These are phyloP conservation scores for Mycena epipterygia DNA, from an alignment of 768 basidiomycete genomes.

Conservation along the genomic window DNA sequence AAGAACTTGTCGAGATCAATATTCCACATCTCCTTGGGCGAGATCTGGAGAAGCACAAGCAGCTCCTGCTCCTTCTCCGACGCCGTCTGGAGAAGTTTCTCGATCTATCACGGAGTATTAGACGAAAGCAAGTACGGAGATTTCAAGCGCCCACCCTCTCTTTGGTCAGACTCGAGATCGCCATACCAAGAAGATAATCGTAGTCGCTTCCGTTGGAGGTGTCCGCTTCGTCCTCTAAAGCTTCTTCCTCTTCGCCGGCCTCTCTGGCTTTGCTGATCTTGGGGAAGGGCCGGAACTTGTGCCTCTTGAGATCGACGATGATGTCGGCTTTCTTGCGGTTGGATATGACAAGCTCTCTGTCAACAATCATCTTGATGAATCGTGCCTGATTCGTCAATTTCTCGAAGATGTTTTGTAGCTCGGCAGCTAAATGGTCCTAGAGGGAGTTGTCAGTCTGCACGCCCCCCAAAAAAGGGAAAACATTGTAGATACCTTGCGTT, in stretches of 20 bases:
- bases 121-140: background rate
- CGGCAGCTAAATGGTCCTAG: constrained; percentile 88
- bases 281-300: constrained; percentile 93
- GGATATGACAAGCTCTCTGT: constrained; percentile 83
- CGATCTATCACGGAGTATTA: constrained; percentile 67
- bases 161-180: constrained; percentile 94
- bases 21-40: constrained; percentile 91
- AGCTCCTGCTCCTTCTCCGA: constrained; percentile 88
- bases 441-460: constrained; percentile 21
- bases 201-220: constrained; percentile 72
- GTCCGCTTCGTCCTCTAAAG: constrained; percentile 66
- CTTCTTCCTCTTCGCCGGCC: constrained; percentile 74
- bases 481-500: constrained; percentile 84
- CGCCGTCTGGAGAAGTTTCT: constrained; percentile 84
- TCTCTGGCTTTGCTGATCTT: constrained; percentile 80
- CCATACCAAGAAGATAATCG: constrained; percentile 95
- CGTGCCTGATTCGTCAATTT: constrained; percentile 94
- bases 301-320: constrained; percentile 83
- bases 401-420: constrained; percentile 86
- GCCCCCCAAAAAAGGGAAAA: background rate
- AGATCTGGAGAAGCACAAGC: constrained; percentile 79
- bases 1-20: constrained; percentile 88
- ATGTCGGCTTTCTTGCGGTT: constrained; percentile 93
- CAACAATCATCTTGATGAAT: constrained; percentile 96
- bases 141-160: constrained; percentile 76